Percentiles rank a stretch among this genome's conserved stretches.
These are phyloP conservation scores for Fusarium sp. DNA, from an alignment of 2,329 filamentous ascomycete genomes.

Conservation along the genomic window DNA sequence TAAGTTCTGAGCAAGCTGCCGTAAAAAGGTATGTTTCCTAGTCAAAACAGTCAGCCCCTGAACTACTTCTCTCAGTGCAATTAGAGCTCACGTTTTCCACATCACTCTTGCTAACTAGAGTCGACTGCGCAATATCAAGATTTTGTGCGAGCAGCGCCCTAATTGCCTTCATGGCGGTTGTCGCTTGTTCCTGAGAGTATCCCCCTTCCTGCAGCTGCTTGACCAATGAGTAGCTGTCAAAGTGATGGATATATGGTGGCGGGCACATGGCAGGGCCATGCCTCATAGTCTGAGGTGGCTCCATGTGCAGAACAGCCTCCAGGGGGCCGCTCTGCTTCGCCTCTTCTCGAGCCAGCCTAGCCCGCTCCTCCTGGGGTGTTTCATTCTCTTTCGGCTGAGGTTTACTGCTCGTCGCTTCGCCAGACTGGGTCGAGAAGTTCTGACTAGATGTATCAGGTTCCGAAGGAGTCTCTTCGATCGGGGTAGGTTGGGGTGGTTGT, in stretches of 20 bases:
- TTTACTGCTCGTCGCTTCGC: slow-evolving; percentile 15
- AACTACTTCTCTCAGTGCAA: not conserved
- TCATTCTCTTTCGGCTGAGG: slow-evolving; percentile 16
- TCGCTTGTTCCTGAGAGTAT: slow-evolving; percentile 80
- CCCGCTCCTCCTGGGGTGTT: slow-evolving; percentile 30
- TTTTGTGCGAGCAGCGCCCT: slow-evolving; percentile 82
- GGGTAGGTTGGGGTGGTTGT: slow-evolving; percentile 12
- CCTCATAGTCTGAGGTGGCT: slow-evolving; percentile 55
- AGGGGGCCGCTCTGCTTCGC: slow-evolving; percentile 61
- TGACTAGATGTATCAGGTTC: not conserved
- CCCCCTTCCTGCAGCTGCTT: slow-evolving; percentile 80
- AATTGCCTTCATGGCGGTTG: slow-evolving; percentile 93
- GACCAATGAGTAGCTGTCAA: slow-evolving; percentile 93
- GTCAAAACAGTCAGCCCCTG: slow-evolving; percentile 25
- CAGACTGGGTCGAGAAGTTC: not conserved
- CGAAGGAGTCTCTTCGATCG: slow-evolving; percentile 8
- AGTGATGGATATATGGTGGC: slow-evolving; percentile 91
- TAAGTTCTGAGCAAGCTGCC: slow-evolving; percentile 91
- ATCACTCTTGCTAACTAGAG: slow-evolving; percentile 88
- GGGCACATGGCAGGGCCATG: slow-evolving; percentile 77
- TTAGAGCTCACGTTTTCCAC: slow-evolving; percentile 78
- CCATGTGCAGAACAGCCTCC: slow-evolving; percentile 63
- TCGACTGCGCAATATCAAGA: slow-evolving; percentile 82
- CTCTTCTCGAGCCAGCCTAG: slow-evolving; percentile 50
- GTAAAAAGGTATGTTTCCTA: slow-evolving; percentile 91